Base-by-base conservation (phyloP, 164 flowering plant species). In the Piper betle region DNA sequence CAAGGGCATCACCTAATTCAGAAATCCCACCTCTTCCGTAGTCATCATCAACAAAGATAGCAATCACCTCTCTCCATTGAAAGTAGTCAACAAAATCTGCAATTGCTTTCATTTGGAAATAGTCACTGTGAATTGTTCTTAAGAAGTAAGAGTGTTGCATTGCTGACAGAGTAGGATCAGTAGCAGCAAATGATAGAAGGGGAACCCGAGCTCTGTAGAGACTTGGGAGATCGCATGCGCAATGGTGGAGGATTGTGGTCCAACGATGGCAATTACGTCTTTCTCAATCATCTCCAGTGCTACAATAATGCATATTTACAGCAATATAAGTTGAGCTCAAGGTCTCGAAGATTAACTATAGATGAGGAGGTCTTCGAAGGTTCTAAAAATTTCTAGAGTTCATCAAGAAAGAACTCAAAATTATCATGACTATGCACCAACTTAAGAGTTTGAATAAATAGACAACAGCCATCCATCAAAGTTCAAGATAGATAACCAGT, bases 201-300 rank as follows among this genome's bases (percentile, higher is more conserved):
- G 98, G 98, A 13, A 87, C 81, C 37, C 84, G 86, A 92, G 91
- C 60, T 82, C 96, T 54, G 83, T 77, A 15, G 72, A 80, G 33
- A 84, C 78, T 55, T 84, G 84, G 6, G 96, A 84, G 53, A 92
- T 84, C 41, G 83, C 75, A 77, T 84, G 98, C 57, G 88, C 91
- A 58, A 86, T 79, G 42, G 78, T 94, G 43, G 98, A 89, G 0
- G 96, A 87, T 62, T 87, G 98, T 12, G 98, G 98, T 5, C 97
- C 98, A 52, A 92, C 77, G 53, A 79, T 75, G n/a, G 84, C 82
- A 63, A 86, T 81, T 56, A 87, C 86, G 12, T 87, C 85, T 57
- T 76, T 79, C 74, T 74, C 88, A 76, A 92, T 72, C 48, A 89
- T 75, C 77, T 84, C 80, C 78, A 89, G 68, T 66, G 90, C 96